Conservation (phyloP, 2,329 filamentous ascomycete species). For the Hysterium pulicare region DNA sequence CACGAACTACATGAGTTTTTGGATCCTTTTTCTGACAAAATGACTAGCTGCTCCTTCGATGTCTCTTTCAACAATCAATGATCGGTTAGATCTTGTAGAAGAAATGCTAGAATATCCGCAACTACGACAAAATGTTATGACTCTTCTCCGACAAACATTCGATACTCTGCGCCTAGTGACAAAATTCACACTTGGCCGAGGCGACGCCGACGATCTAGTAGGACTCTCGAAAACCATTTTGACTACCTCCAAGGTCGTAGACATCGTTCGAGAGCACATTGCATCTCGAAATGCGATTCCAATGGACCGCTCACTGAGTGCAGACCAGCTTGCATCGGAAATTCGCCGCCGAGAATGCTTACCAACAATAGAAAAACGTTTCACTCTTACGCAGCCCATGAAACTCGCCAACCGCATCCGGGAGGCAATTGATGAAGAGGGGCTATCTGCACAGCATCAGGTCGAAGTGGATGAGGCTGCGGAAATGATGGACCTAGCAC, state of each 20-base stretch:
- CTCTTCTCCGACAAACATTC: constrained; percentile 69
- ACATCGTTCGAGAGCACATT: constrained; percentile 23
- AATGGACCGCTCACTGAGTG: too few relatives aligned
- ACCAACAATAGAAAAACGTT: constrained; percentile 50
- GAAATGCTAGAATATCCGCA: constrained; percentile 65
- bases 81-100: constrained; percentile 76
- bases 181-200: constrained; percentile 87
- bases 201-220: constrained; percentile 88
- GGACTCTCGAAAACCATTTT: constrained; percentile 77
- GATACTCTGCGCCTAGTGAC: constrained; percentile 89
- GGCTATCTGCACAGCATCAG: constrained; percentile 75
- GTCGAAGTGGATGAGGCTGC: constrained; percentile 69
- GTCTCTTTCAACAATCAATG: constrained; percentile 73
- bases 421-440: constrained; percentile 86
- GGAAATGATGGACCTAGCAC: constrained; percentile 69
- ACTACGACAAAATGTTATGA: constrained; percentile 66
- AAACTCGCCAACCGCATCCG: constrained; percentile 69
- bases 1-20: neutral
- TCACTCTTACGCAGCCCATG: constrained; percentile 64
- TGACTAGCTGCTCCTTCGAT: constrained; percentile 72
- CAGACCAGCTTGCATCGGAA: constrained; percentile 9
- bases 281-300: constrained; percentile 15
- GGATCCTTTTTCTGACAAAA: neutral
- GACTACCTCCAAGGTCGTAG: constrained; percentile 65
- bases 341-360: constrained; percentile 24